Evolutionary conservation across 1,139 yeast genomes (phyloP), one percentile per base, ranked within the genome.

Genomic region (Candida glucosophila): DNA sequence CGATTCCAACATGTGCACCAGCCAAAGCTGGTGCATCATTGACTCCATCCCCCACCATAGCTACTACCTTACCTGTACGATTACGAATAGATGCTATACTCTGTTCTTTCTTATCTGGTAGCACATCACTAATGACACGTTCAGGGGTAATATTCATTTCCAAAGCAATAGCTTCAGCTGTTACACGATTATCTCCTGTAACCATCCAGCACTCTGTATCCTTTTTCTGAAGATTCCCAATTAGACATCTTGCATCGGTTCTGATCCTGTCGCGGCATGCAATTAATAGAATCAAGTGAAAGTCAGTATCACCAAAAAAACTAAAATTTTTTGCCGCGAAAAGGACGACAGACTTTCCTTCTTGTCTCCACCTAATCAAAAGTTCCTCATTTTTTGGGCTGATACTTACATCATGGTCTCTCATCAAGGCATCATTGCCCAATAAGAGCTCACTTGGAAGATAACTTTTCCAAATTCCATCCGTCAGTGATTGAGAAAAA

Each of bases 91-190:
- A 56, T 36, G 65, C 57, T 20, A 81, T 58, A 39, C 69, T 68
- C 8, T 59, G 66, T 14, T 82, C 78, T 47, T 81, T 81, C 31
- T 76, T 82, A 28, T 73, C 72, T 0, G 92, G 92, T 20, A 80
- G 53, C 5, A 81, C 90, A 25, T 75, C 83, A 14, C 86, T 77
- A 23, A 79, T 60, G n/a, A 81, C 77, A 29, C 71, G 60, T 3
- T 57, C 58, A 3, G 44, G 40, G 0, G 53, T 41, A 14, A 81
- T 76, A 0, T 82, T 81, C 17, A 81, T 58, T 38, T 76, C 79
- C 5, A 45, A 41, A 0, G 81, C 92, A 17, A 81, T 75, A 0
- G 83, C 76, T 21, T 59, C 57, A 1, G 92, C 92, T 0, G 92
- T 79, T 10, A 62, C 44, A 23, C 47, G 58, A 41, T 79, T 78